Percentiles rank a stretch among this genome's conserved stretches.
Conservation (phyloP, 2,329 filamentous ascomycete genomes). For the Talaromyces sp. region DNA sequence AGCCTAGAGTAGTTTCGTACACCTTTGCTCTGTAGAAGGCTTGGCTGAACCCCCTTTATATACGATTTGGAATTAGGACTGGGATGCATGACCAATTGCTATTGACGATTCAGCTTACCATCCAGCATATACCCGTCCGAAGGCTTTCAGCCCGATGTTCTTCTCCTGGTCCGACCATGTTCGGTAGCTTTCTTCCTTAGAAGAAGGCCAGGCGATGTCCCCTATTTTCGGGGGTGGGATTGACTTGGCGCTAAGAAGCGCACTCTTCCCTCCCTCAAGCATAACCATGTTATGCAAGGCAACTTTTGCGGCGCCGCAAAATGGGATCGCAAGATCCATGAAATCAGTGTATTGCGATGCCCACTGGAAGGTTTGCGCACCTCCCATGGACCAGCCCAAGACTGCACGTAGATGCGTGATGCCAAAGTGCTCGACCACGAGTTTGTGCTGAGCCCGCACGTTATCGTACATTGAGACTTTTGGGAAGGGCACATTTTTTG, state of each 20-base stretch:
- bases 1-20: slow-evolving; percentile 62
- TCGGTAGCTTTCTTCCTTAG: slow-evolving; percentile 35
- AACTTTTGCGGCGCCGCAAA: slow-evolving; percentile 62
- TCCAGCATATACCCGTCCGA: slow-evolving; percentile 71
- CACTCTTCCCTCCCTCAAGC: slow-evolving; percentile 59
- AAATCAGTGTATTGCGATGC: slow-evolving; percentile 60
- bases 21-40: slow-evolving; percentile 70
- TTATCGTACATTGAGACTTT: slow-evolving; percentile 64
- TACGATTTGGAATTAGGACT: neutral
- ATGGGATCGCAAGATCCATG: slow-evolving; percentile 61
- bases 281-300: slow-evolving; percentile 66
- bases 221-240: slow-evolving; percentile 49
- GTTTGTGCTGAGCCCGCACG: slow-evolving; percentile 61
- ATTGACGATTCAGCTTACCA: slow-evolving; percentile 40
- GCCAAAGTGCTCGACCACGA: slow-evolving; percentile 60
- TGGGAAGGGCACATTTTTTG: slow-evolving; percentile 51
- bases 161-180: slow-evolving; percentile 53
- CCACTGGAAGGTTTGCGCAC: slow-evolving; percentile 63
- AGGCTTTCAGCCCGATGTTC: slow-evolving; percentile 60
- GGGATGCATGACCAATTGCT: neutral
- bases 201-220: slow-evolving; percentile 37
- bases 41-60: slow-evolving; percentile 66
- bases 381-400: slow-evolving; percentile 69
- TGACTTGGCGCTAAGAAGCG: slow-evolving; percentile 54
- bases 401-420: slow-evolving; percentile 60